Percentiles rank a stretch among this genome's conserved stretches.
Conservation (phyloP, 768 basidiomycete species). For the Suillus subluteus region DNA sequence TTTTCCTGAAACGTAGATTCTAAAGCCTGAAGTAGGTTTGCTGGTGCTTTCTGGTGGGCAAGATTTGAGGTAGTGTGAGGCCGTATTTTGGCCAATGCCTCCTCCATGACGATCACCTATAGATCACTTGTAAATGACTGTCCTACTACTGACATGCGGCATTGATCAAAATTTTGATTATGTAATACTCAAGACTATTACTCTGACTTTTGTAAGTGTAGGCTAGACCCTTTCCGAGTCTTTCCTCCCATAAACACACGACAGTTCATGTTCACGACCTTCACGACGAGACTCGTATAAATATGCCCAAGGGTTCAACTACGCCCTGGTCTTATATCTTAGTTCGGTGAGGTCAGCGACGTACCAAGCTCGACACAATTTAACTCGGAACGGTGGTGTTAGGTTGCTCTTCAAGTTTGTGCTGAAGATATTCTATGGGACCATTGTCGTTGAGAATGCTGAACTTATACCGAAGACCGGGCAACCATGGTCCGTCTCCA, state of each 20-base stretch:
- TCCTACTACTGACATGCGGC: not conserved
- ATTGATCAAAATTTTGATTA: slow-evolving; percentile 36
- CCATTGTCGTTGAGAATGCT: slow-evolving; percentile 82
- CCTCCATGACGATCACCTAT: slow-evolving; percentile 49
- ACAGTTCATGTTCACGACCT: slow-evolving; percentile 13
- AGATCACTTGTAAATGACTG: slow-evolving; percentile 6
- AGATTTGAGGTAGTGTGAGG: slow-evolving; percentile 81
- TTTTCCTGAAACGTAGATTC: slow-evolving; percentile 81
- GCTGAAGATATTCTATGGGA: slow-evolving; percentile 89
- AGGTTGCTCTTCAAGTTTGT: slow-evolving; percentile 80
- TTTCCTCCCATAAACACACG: not conserved
- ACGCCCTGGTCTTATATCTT: slow-evolving; percentile 69
- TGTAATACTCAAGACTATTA: slow-evolving; percentile 25
- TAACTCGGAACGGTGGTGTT: slow-evolving; percentile 6
- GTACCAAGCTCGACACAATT: slow-evolving; percentile 5
- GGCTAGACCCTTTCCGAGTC: not conserved
- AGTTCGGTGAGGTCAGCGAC: slow-evolving; percentile 52
- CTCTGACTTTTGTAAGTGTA: not conserved
- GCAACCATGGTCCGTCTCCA: slow-evolving; percentile 60
- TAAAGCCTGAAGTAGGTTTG: slow-evolving; percentile 80
- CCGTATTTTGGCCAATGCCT: slow-evolving; percentile 80
- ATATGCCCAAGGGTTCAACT: slow-evolving; percentile 44
- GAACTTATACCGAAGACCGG: slow-evolving; percentile 74
- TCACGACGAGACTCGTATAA: slow-evolving; percentile 10
- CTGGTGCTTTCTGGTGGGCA: slow-evolving; percentile 89